These are phyloP conservation scores for Medicago lupulina DNA, from an alignment of 306 rosid genomes.

Conservation along the genomic window DNA sequence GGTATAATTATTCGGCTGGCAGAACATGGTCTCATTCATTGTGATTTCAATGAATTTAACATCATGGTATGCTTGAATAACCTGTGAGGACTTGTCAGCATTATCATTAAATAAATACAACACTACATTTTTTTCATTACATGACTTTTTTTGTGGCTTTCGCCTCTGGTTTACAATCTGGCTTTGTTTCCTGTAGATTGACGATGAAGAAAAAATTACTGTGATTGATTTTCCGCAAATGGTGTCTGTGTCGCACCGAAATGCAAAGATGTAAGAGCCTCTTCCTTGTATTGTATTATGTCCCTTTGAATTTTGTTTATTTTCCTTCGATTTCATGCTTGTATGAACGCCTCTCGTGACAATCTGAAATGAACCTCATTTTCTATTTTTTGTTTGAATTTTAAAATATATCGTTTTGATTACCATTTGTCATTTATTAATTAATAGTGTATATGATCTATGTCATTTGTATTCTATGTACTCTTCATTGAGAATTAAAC, in stretches of 20 bases:
- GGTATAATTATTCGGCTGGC: conserved; percentile 81
- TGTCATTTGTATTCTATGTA: no score
- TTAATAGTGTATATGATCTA: no score
- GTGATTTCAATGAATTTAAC: conserved; percentile 95
- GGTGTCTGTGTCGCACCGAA: conserved; percentile 91
- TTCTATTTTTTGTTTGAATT: conserved; percentile 18
- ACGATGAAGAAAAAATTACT: conserved; percentile 81
- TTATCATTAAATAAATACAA: conserved; percentile 4
- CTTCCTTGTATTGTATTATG: conserved; percentile 27
- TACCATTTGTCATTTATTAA: no score
- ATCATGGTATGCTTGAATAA: conserved; percentile 70
- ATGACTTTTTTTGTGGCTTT: conserved; percentile 26
- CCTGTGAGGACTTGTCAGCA: conserved; percentile 2
- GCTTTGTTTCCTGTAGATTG: conserved; percentile 60
- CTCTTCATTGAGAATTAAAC: no score
- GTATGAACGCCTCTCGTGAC: neutral
- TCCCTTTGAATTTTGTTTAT: neutral
- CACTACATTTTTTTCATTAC: conserved; percentile 15
- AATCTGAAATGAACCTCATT: conserved; percentile 18
- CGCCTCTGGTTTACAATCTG: conserved; percentile 20
- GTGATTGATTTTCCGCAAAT: conserved; percentile 96
- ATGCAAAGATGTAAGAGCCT: conserved; percentile 83
- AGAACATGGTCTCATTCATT: conserved; percentile 93
- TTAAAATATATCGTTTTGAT: no score
- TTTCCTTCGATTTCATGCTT: conserved; percentile 24